phyloP scores from a whole-genome alignment of 139 green algal genomes.

The Zygnema circumcarinatum region DNA sequence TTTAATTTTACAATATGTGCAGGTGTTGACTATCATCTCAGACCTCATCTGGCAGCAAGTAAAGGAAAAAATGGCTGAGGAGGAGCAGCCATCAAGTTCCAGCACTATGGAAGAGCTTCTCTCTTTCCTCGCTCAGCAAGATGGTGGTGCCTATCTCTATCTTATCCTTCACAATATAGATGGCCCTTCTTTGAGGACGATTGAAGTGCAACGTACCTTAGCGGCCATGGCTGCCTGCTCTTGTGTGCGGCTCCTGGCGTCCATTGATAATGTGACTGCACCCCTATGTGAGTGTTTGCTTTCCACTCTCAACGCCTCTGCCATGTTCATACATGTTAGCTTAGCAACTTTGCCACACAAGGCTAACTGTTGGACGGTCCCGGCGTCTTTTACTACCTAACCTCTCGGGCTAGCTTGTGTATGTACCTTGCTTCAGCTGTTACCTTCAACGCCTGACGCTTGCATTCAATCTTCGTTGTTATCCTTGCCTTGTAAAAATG shows the following conservation, averaged over 20 bases:
- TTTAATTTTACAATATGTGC: too few relatives aligned
- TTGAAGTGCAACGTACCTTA: slow-evolving; percentile 73
- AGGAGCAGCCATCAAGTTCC: neutral
- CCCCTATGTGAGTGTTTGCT: slow-evolving; percentile 61
- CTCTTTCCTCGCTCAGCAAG: neutral
- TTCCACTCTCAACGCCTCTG: neutral
- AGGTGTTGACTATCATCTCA: neutral
- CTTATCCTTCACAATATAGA: slow-evolving; percentile 90
- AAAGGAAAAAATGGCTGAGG: neutral
- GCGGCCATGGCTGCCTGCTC: slow-evolving; percentile 71
- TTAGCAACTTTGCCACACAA: too few relatives aligned
- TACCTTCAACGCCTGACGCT: too few relatives aligned
- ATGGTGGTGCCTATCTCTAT: neutral
- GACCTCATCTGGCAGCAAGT: neutral
- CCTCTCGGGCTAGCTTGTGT: too few relatives aligned
- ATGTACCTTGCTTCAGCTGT: too few relatives aligned
- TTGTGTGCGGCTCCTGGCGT: slow-evolving; percentile 77
- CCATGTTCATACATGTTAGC: too few relatives aligned
- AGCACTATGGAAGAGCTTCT: neutral
- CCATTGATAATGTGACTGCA: slow-evolving; percentile 82
- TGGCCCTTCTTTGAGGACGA: slow-evolving; percentile 66
- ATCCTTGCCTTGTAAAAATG: neutral
- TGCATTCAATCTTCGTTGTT: too few relatives aligned
- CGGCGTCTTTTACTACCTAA: too few relatives aligned
- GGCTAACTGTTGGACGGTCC: too few relatives aligned